Evolutionary conservation across 306 rosid species (phyloP).

Genomic region (Cicer judaicum): DNA sequence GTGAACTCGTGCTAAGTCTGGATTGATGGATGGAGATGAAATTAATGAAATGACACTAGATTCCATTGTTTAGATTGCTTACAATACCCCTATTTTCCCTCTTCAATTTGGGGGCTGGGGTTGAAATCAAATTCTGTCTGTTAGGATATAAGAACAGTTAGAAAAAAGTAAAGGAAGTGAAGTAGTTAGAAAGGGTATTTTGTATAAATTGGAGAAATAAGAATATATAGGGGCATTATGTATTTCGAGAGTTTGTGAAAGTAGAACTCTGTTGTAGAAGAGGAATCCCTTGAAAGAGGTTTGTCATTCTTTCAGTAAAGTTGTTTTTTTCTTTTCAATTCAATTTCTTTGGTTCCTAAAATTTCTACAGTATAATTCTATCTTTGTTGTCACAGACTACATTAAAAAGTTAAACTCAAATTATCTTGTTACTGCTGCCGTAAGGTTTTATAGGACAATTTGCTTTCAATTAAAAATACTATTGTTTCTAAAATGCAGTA

Average conservation of each 20-base stretch:
- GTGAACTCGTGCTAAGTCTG: background rate
- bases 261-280: background rate
- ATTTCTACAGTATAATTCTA: background rate
- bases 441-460: background rate
- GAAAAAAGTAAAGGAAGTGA: too few relatives aligned
- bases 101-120: conserved; percentile 1
- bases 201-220: background rate
- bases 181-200: too few relatives aligned
- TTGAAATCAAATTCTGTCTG: background rate
- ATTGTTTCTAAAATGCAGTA: background rate
- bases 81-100: background rate
- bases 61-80: conserved; percentile 3
- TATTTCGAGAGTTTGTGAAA: conserved; percentile 1
- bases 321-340: background rate
- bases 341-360: background rate
- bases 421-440: conserved; percentile 3
- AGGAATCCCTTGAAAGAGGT: background rate
- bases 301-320: background rate
- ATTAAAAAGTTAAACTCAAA: conserved; percentile 20
- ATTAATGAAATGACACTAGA: background rate
- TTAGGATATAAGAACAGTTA: background rate
- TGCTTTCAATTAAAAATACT: background rate
- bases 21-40: background rate
- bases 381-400: background rate
- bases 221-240: background rate